These are phyloP conservation scores for Aspergillus sclerotioniger DNA, from an alignment of 495 filamentous ascomycete genomes.

Conservation along the genomic window DNA sequence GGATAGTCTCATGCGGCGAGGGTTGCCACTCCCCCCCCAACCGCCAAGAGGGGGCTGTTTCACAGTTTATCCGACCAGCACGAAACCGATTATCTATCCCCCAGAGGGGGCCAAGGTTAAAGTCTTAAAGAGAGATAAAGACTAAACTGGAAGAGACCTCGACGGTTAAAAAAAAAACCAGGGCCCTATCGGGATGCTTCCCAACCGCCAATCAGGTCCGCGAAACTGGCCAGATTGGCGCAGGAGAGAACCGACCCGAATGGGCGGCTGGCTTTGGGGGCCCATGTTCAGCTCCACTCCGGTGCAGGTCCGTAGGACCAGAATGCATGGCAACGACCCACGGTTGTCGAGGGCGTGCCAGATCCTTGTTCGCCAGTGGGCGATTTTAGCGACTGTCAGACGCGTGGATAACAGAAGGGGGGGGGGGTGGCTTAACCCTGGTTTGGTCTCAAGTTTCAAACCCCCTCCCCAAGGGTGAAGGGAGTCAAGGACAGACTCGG, in stretches of 20 bases:
- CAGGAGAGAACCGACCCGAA: background rate
- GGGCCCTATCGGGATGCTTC: no score
- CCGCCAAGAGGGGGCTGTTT: background rate
- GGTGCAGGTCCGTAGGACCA: background rate
- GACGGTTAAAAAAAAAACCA: background rate
- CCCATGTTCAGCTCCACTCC: no score
- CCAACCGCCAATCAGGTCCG: background rate
- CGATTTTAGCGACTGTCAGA: conserved; percentile 5
- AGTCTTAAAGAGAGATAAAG: background rate
- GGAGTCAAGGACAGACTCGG: no score
- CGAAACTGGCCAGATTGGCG: background rate
- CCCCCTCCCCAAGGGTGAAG: no score
- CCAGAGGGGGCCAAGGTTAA: background rate
- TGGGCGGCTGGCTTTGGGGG: background rate
- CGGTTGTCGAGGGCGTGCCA: background rate
- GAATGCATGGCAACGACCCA: background rate
- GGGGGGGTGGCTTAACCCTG: no score
- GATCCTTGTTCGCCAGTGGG: background rate
- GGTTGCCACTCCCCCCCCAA: background rate
- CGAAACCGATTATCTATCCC: background rate
- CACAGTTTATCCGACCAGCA: background rate
- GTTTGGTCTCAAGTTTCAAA: background rate
- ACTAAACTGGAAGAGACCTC: no score
- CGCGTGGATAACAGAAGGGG: conserved; percentile 7
- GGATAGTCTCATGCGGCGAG: background rate